These are phyloP conservation scores for Nakataea oryzae DNA, from an alignment of 2,329 filamentous ascomycete genomes.

Conservation along the genomic window DNA sequence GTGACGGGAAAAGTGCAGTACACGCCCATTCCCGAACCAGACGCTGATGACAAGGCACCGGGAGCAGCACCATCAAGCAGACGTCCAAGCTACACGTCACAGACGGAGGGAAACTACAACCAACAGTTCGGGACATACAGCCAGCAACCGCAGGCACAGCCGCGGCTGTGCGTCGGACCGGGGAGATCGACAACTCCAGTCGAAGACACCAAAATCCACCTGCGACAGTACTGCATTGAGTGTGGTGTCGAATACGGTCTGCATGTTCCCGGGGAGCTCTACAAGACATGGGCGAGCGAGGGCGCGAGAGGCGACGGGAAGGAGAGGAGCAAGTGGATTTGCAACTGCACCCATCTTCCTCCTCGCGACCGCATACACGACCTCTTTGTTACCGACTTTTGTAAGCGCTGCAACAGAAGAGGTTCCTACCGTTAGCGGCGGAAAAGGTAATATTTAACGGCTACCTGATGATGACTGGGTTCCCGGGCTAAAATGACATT, in stretches of 20 bases:
- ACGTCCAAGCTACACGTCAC: background rate
- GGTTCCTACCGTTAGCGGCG: background rate
- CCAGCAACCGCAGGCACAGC: background rate
- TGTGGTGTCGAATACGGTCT: conserved; percentile 9
- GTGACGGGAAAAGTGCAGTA: conserved; percentile 4
- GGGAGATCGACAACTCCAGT: conserved; percentile 5
- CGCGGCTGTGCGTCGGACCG: too few relatives aligned
- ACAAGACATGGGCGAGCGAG: conserved; percentile 1
- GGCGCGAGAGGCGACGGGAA: background rate
- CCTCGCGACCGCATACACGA: background rate
- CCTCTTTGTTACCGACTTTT: background rate
- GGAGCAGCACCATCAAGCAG: background rate
- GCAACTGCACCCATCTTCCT: background rate
- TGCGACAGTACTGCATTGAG: conserved; percentile 11
- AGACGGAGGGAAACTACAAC: background rate
- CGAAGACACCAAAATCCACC: conserved; percentile 8
- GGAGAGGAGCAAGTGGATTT: background rate
- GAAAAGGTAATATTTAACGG: background rate
- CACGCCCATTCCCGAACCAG: conserved; percentile 6
- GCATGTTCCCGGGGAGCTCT: conserved; percentile 5
- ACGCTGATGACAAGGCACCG: background rate
- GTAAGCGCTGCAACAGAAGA: background rate
- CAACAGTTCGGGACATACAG: background rate
- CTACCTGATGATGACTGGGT: background rate
- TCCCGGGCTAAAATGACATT: background rate